Evolutionary conservation across 208 protist species (phyloP).

Genomic region (Leishmania gerbilli): DNA sequence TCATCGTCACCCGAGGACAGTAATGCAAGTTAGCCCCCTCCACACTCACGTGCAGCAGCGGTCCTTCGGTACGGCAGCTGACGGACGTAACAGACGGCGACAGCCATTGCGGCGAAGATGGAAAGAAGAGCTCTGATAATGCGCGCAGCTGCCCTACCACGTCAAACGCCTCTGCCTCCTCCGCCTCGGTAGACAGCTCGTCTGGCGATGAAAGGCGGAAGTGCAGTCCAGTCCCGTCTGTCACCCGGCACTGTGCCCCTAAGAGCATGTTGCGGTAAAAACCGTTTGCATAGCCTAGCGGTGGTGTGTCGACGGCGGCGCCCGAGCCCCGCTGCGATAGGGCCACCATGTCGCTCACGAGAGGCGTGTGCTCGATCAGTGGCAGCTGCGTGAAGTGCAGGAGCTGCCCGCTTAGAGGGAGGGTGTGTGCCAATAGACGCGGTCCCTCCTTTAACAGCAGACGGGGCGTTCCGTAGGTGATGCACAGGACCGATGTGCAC

Average conservation of each 20-base stretch:
- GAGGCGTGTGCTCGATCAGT: neutral
- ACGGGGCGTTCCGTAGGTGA: constrained; percentile 53
- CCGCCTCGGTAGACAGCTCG: constrained; percentile 11
- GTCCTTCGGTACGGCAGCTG: constrained; percentile 8
- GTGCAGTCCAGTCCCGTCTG: neutral
- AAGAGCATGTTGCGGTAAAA: constrained; percentile 31
- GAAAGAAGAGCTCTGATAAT: constrained; percentile 17
- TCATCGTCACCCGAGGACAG: constrained; percentile 33
- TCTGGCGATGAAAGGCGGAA: constrained; percentile 8
- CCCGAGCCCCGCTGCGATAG: constrained; percentile 13
- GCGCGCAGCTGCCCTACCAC: constrained; percentile 13
- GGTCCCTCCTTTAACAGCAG: constrained; percentile 33
- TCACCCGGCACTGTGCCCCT: constrained; percentile 5
- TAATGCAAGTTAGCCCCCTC: constrained; percentile 53
- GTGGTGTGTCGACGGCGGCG: neutral
- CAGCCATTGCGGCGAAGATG: constrained; percentile 20
- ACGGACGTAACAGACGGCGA: constrained; percentile 31
- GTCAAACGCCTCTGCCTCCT: constrained; percentile 21
- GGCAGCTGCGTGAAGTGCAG: constrained; percentile 30
- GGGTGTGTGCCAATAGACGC: constrained; percentile 36
- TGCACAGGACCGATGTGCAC: constrained; percentile 45
- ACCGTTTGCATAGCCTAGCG: constrained; percentile 20
- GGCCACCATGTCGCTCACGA: neutral
- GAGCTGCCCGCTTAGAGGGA: constrained; percentile 51
- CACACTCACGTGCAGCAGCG: constrained; percentile 29